Percentiles rank a stretch among this genome's conserved stretches.
Evolutionary conservation across 257 asterid species (phyloP).

Genomic region (Misopates orontium): DNA sequence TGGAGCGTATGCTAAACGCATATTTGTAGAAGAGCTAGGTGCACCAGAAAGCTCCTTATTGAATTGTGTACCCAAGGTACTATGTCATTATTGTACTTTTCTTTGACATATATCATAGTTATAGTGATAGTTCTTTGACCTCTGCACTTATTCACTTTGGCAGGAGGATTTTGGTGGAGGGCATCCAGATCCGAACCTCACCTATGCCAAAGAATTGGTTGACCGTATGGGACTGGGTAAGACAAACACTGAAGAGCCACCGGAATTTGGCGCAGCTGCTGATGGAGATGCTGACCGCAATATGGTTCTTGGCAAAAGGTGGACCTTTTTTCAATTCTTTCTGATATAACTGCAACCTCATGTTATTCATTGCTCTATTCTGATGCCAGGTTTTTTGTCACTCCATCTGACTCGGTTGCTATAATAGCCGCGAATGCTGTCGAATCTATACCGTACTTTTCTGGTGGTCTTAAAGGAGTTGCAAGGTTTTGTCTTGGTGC

Average conservation of each 20-base stretch:
- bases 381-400: conserved; percentile 79
- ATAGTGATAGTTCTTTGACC: conserved; percentile 16
- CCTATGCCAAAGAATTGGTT: conserved; percentile 95
- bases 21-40: conserved; percentile 93
- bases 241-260: conserved; percentile 67
- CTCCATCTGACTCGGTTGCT: conserved; percentile 99
- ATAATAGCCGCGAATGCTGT: conserved; percentile 97
- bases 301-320: conserved; percentile 96
- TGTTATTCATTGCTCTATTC: conserved; percentile 5
- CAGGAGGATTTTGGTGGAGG: conserved; percentile 99
- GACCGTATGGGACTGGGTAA: conserved; percentile 93
- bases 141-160: conserved; percentile 31
- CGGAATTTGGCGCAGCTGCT: conserved; percentile 99
- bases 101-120: conserved; percentile 15
- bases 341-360: neutral
- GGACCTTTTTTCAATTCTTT: conserved; percentile 1
- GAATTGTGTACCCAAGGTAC: conserved; percentile 93
- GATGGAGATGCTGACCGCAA: conserved; percentile 99
- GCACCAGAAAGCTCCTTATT: conserved; percentile 79
- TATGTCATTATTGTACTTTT: conserved; percentile 5
- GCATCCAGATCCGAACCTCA: conserved; percentile 98
- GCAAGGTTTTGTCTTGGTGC: conserved; percentile 66
- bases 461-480: conserved; percentile 95
- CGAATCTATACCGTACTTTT: conserved; percentile 89
- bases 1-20: conserved; percentile 90